Conservation (phyloP, 768 basidiomycete genomes). For the Infundibulicybe gibba region DNA sequence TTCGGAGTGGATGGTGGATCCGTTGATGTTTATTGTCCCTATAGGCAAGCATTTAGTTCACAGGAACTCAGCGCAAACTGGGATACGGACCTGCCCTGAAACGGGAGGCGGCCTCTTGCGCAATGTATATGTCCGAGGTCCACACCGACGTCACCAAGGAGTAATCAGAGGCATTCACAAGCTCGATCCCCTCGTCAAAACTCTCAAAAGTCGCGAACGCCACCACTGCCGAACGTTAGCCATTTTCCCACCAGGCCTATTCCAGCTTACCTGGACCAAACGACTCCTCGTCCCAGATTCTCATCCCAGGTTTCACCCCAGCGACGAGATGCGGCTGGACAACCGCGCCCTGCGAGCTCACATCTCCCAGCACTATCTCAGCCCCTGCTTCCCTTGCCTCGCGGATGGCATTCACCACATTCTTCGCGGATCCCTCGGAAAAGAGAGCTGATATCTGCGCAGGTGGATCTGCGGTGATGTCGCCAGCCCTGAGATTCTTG, state of each 20-base stretch:
- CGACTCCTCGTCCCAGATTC: conserved; percentile 53
- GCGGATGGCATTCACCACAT: conserved; percentile 36
- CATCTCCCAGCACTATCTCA: conserved; percentile 40
- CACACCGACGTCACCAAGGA: conserved; percentile 51
- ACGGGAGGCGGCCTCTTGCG: conserved; percentile 39
- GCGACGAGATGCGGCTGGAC: conserved; percentile 51
- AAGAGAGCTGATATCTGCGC: conserved; percentile 37
- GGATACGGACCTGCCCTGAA: conserved; percentile 41
- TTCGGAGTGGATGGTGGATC: conserved; percentile 46
- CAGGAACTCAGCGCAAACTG: not conserved
- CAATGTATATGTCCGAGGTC: conserved; percentile 41
- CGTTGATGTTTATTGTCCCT: conserved; percentile 58
- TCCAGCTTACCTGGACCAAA: conserved; percentile 51
- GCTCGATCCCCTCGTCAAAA: conserved; percentile 48
- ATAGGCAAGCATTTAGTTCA: not conserved
- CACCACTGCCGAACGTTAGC: conserved; percentile 26
- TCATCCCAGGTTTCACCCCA: conserved; percentile 46
- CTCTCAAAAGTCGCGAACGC: conserved; percentile 42
- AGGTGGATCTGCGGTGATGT: conserved; percentile 22
- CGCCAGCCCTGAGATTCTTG: conserved; percentile 34
- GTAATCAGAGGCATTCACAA: conserved; percentile 53
- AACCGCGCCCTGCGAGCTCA: conserved; percentile 31
- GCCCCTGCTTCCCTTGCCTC: conserved; percentile 44
- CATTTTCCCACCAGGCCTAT: not conserved
- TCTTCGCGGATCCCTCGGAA: conserved; percentile 39